phyloP scores from a whole-genome alignment of 2,329 filamentous ascomycete genomes.

The Fusarium ramigenum region DNA sequence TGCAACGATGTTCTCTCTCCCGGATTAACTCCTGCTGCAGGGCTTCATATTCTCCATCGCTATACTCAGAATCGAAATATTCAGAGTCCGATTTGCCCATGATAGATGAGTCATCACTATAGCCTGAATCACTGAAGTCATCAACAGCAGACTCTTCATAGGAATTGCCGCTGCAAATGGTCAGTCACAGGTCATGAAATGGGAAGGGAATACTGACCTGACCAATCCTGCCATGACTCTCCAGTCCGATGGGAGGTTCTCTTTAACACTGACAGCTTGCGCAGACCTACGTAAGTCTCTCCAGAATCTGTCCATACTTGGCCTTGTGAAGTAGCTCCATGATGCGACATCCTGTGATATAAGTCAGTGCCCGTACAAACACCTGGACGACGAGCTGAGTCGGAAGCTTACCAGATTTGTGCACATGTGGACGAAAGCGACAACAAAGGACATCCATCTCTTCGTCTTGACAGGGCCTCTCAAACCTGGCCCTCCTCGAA shows the following conservation, averaged over 20 bases:
- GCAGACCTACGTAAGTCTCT: background rate
- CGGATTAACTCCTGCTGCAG: background rate
- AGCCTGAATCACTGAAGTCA: background rate
- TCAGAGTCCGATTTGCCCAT: background rate
- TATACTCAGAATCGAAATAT: background rate
- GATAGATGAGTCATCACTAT: background rate
- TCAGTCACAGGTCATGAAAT: no score
- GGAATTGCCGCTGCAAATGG: background rate
- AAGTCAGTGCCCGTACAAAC: background rate
- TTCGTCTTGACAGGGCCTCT: background rate
- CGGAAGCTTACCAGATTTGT: background rate
- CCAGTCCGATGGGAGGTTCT: background rate
- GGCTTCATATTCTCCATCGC: background rate
- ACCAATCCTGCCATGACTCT: background rate
- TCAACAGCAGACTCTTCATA: background rate
- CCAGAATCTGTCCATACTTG: background rate
- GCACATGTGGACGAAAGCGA: background rate
- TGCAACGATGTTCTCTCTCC: background rate
- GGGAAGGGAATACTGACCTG: background rate
- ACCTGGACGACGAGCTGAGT: rapidly evolving
- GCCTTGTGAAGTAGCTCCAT: background rate
- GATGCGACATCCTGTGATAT: background rate
- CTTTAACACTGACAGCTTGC: background rate
- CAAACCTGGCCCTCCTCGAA: background rate
- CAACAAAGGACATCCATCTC: background rate